Conservation (phyloP, 116 monocot genomes). For the Trichopus zeylanicus region DNA sequence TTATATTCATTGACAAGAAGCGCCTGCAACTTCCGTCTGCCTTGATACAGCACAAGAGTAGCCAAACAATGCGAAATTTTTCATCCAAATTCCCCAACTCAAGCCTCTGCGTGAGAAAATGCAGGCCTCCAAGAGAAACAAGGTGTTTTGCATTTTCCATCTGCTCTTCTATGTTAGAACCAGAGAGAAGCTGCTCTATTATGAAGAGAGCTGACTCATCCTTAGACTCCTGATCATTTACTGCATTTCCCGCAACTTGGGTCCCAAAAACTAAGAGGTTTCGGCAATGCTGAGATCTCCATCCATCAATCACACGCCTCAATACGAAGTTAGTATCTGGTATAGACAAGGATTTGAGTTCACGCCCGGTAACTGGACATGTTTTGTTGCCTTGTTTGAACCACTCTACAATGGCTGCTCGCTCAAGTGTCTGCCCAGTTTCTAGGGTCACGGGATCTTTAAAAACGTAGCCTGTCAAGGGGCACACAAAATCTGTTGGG, state of each 20-base stretch:
- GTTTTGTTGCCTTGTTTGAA: slow-evolving; percentile 26
- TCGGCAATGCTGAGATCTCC: slow-evolving; percentile 30
- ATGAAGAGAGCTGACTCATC: slow-evolving; percentile 20
- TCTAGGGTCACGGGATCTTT: slow-evolving; percentile 35
- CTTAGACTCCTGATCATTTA: slow-evolving; percentile 7
- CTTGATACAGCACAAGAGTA: slow-evolving; percentile 31
- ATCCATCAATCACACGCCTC: slow-evolving; percentile 29
- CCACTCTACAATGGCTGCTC: slow-evolving; percentile 27
- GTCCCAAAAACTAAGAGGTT: slow-evolving; percentile 11
- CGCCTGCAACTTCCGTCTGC: slow-evolving; percentile 41
- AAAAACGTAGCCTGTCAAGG: slow-evolving; percentile 27
- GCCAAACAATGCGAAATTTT: slow-evolving; percentile 8
- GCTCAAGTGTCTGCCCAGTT: slow-evolving; percentile 36
- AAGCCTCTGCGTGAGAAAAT: slow-evolving; percentile 26
- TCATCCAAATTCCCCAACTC: slow-evolving; percentile 24
- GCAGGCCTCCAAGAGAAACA: slow-evolving; percentile 39
- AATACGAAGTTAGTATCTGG: slow-evolving; percentile 30
- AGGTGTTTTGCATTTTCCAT: slow-evolving; percentile 29
- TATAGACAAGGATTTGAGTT: slow-evolving; percentile 7
- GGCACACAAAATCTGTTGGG: slow-evolving; percentile 30
- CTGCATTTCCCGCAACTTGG: slow-evolving; percentile 6
- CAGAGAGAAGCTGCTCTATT: slow-evolving; percentile 26
- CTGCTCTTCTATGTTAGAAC: slow-evolving; percentile 14
- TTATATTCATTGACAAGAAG: slow-evolving; percentile 26
- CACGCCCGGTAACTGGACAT: slow-evolving; percentile 31